These are phyloP conservation scores for Coelastrella sp. DNA, from an alignment of 139 green algal genomes.

Conservation along the genomic window DNA sequence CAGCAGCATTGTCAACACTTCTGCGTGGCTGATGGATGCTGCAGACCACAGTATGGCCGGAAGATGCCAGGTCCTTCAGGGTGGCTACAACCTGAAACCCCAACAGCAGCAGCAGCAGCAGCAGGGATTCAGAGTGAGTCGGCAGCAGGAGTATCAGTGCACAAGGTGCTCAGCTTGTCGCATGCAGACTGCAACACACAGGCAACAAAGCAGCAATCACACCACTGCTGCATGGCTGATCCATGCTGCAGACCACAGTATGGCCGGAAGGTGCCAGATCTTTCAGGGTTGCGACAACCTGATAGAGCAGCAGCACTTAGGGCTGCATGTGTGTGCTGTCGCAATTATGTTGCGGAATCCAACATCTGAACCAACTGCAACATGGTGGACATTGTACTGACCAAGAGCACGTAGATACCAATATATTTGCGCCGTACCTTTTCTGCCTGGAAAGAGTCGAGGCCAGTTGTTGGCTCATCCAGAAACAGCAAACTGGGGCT, in stretches of 20 bases:
- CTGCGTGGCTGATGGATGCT: conserved; percentile 89
- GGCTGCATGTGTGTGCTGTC: no score
- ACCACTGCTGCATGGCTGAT: conserved; percentile 83
- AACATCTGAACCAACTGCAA: no score
- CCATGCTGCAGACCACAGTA: conserved; percentile 85
- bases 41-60: conserved; percentile 80
- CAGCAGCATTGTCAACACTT: conserved; percentile 32
- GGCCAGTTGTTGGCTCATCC: conserved; percentile 93
- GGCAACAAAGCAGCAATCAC: no score
- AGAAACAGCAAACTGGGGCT: conserved; percentile 78
- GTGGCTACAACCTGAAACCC: conserved; percentile 73
- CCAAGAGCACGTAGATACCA: no score
- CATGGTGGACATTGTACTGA: no score
- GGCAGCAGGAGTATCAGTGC: neutral
- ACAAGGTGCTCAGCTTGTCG: no score
- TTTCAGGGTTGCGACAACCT: conserved; percentile 85
- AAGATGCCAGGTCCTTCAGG: conserved; percentile 76
- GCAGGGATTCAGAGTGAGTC: neutral
- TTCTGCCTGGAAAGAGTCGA: conserved; percentile 87
- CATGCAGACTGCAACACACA: no score
- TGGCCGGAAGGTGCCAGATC: conserved; percentile 69
- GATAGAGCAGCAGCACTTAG: neutral
- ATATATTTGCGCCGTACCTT: no score
- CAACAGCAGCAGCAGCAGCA: neutral
- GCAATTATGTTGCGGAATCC: no score